A percentile compares a stretch with the other conserved stretches of the same genome.
Conservation (phyloP, 805 yeast species). For the Suhomyces sp. region DNA sequence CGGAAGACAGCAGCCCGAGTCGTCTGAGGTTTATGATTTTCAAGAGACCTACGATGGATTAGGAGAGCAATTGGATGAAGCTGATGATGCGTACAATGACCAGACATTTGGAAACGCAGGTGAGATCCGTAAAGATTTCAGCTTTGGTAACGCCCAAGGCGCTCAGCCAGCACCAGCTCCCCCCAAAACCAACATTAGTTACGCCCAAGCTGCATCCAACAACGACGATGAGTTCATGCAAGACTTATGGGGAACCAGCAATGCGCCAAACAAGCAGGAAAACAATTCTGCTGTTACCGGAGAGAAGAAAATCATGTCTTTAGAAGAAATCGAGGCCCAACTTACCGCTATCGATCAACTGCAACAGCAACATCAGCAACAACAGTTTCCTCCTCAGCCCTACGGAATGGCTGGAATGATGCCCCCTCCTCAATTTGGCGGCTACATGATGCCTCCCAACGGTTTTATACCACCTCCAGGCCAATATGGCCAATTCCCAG, state of each 20-base stretch:
- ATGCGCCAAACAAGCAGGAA: slow-evolving; percentile 20
- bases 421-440: slow-evolving; percentile 33
- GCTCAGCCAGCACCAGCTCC: slow-evolving; percentile 3
- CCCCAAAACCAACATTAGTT: slow-evolving; percentile 29
- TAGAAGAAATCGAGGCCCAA: slow-evolving; percentile 85
- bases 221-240: slow-evolving; percentile 45
- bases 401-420: slow-evolving; percentile 35
- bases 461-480: slow-evolving; percentile 36
- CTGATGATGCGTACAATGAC: slow-evolving; percentile 76
- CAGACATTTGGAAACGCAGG: slow-evolving; percentile 68
- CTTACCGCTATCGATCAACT: slow-evolving; percentile 46
- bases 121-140: slow-evolving; percentile 58
- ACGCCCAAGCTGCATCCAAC: slow-evolving; percentile 39
- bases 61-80: slow-evolving; percentile 61
- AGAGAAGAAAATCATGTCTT: slow-evolving; percentile 55
- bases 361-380: slow-evolving; percentile 20
- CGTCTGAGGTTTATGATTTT: slow-evolving; percentile 55
- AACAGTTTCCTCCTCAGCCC: slow-evolving; percentile 28
- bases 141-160: slow-evolving; percentile 40
- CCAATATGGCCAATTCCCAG: slow-evolving; percentile 32
- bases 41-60: slow-evolving; percentile 82
- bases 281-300: slow-evolving; percentile 16
- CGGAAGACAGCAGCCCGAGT: slow-evolving; percentile 11
- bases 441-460: slow-evolving; percentile 42
- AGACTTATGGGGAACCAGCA: slow-evolving; percentile 42